Evolutionary conservation across 2,329 filamentous ascomycete species (phyloP).

Genomic region (Aspergillus sojae): DNA sequence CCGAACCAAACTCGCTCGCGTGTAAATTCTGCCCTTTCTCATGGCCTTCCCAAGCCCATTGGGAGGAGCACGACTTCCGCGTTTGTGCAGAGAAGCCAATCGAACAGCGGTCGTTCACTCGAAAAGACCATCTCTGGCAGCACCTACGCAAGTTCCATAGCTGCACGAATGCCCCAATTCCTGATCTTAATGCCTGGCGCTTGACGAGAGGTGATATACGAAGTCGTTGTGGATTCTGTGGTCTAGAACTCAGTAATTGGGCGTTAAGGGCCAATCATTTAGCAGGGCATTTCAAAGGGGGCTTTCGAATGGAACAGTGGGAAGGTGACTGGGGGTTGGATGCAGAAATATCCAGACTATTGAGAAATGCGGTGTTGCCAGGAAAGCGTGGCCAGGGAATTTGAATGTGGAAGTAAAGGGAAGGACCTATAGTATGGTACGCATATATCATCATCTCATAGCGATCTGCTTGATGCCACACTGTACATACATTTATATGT

Average conservation of each 20-base stretch:
- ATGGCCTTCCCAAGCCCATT: constrained; percentile 49
- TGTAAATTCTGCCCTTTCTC: constrained; percentile 55
- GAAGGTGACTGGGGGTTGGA: constrained; percentile 57
- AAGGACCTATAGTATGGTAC: not conserved
- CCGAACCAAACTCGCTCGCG: not conserved
- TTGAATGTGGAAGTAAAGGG: not conserved
- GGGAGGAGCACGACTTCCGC: constrained; percentile 56
- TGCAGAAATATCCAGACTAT: constrained; percentile 23
- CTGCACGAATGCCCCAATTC: constrained; percentile 51
- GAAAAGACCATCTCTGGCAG: constrained; percentile 61
- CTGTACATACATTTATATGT: not conserved
- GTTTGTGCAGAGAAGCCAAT: constrained; percentile 55
- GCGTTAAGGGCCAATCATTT: constrained; percentile 56
- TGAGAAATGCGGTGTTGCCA: not conserved
- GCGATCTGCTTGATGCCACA: not conserved
- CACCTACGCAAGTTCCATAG: constrained; percentile 59
- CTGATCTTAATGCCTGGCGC: constrained; percentile 60
- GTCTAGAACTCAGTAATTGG: constrained; percentile 52
- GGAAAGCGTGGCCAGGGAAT: not conserved
- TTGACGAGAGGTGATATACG: constrained; percentile 54
- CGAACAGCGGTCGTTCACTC: constrained; percentile 56
- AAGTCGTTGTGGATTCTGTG: constrained; percentile 58
- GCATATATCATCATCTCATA: no score
- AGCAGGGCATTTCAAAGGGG: constrained; percentile 58
- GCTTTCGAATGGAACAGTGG: constrained; percentile 57